Base-by-base conservation (phyloP, 208 protist species). In the Trypanosoma caninum region DNA sequence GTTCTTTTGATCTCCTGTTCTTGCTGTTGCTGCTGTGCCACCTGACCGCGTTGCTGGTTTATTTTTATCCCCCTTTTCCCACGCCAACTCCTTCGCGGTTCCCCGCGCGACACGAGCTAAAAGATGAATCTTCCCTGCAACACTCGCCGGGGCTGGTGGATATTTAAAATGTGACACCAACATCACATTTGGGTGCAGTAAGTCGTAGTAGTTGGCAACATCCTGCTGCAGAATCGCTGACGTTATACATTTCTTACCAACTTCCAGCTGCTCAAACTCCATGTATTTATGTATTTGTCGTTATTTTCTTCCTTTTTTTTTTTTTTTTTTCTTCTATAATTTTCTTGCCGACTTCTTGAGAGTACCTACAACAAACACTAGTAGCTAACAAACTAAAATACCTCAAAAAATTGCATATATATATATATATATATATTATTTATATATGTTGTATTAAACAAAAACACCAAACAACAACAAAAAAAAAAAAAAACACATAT, bases 261-360 rank as follows among this genome's bases (percentile, higher is more conserved):
- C 62, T 53, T 94, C 84, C n/a, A 89, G 66, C 48, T 91, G 82
- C 48, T 94, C 88, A 72, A 89, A 92, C 72, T 94, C 84, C 88
- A 94, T 94, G 14, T 11, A 11, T 44, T 44, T 2, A 11, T 11
- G 14, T 2, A 11, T 44, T 11, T 11, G 6, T 25, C 20, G 13
- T 47, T 45, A 6, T 45, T 45, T 45, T 20, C 22, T 45, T 20
- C 41, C n/a, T 45, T n/a, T 44, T 18, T 7, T 16, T 55, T 41
- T 27, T 41, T 31, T 55, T 27, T 41, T 5, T 41, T 55, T 55
- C 27, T 37, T 20, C 16, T 27, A 14, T 18, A 20, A 16, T 53
- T 16, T 37, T 14, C 9, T 28, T n/a, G 1, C 28, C 9, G 22
- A 31, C 14, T 31, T 53, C 14, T 13, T 22, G 14, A 2, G 28